Percentiles rank a stretch among this genome's conserved stretches.
Conservation (phyloP, 2,329 filamentous ascomycete genomes). For the Acephala macrosclerotiorum region DNA sequence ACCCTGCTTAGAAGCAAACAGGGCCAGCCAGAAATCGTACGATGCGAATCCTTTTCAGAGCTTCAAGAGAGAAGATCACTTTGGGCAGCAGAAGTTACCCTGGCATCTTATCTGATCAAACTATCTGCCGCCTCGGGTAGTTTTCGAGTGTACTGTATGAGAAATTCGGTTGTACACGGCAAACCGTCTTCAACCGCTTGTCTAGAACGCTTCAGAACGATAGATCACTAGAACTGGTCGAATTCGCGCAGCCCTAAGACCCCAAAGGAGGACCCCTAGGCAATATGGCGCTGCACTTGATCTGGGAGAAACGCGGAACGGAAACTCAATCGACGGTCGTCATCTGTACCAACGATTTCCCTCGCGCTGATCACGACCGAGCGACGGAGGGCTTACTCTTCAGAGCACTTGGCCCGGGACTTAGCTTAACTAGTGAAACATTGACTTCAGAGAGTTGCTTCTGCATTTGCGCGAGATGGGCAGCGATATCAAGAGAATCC, state of each 20-base stretch:
- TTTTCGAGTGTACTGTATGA: no score
- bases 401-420: not conserved
- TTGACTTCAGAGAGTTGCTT: not conserved
- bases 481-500: not conserved
- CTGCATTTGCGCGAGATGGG: not conserved
- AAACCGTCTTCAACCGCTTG: not conserved
- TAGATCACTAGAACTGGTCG: no score
- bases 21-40: slow-evolving; percentile 4
- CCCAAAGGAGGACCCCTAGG: not conserved
- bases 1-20: not conserved
- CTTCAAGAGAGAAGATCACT: not conserved
- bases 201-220: not conserved
- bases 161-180: not conserved
- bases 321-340: slow-evolving; percentile 18
- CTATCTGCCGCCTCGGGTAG: not conserved
- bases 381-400: slow-evolving; percentile 5
- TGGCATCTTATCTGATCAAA: slow-evolving; percentile 10
- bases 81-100: not conserved
- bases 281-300: slow-evolving; percentile 1
- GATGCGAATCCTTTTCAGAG: slow-evolving; percentile 1
- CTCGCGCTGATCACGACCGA: slow-evolving; percentile 16
- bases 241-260: not conserved
- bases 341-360: slow-evolving; percentile 19
- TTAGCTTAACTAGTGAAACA: slow-evolving; percentile 1
- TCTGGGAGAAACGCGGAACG: slow-evolving; percentile 4